Base-by-base conservation (phyloP, 768 basidiomycete species). In the Lactarius indigo region DNA sequence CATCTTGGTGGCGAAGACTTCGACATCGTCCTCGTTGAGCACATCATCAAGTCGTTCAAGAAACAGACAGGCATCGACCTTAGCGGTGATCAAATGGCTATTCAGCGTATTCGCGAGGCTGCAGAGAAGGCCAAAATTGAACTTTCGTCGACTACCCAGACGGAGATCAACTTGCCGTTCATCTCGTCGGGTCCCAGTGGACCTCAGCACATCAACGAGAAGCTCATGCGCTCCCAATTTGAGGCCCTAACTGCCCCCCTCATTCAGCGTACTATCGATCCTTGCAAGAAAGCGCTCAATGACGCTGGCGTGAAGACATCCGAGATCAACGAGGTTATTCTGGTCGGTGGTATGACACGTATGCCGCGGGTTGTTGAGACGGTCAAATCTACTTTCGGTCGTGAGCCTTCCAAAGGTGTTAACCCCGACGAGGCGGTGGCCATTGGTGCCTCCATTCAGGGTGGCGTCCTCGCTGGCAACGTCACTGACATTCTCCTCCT, bases 71-170 rank as follows among this genome's bases (percentile, higher is more conserved):
- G 94, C 41, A 82, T 90, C 67, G 89, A 94, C 74, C 87, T 98
- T 54, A 82, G 81, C 71, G 81, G 85, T 71, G 97, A 99, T 77
- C 85, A 89, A 59, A 97, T 98, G 91, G 96, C 97, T 8, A 92
- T 99, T 72, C 97, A 98, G 78, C 94, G 97, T 79, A 94, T 99
- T 69, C 94, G 97, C 73, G 97, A 99, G 78, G 97, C 97, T 23
- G 94, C 96, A 15, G 97, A 99, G 84, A 98, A 98, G 83, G 97
- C 97, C 71, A 99, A 99, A 87, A 96, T 97, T 59, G 96, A 98
- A 76, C 82, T 99, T 30, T 98, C 95, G 13, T 95, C 93, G 13
- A 92, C 96, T 2, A 82, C 91, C 0, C 93, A 98, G 76, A 99
- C 97, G 35, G 97, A 99, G 77, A 87, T 98, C 80, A 98, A 97